Evolutionary conservation across 495 filamentous ascomycete species (phyloP).

Genomic region (Daldinia grandis): DNA sequence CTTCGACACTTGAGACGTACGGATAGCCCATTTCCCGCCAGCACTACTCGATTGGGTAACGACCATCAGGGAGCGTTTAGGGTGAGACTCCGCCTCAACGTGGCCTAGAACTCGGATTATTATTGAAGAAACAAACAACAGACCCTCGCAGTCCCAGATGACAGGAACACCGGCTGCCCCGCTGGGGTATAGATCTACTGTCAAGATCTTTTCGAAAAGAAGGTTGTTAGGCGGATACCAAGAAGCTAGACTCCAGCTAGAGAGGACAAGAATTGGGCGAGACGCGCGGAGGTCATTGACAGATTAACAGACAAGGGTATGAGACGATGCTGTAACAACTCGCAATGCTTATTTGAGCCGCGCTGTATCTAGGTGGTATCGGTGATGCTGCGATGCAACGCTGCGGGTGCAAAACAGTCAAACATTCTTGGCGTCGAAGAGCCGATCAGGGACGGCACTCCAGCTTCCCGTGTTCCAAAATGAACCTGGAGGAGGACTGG

Average conservation of each 20-base stretch:
- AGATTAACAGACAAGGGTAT: conserved; percentile 24
- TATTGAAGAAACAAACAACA: conserved; percentile 32
- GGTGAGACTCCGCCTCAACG: conserved; percentile 24
- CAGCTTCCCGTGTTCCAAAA: conserved; percentile 30
- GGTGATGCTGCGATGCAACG: conserved; percentile 27
- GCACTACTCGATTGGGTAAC: conserved; percentile 25
- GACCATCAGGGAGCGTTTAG: conserved; percentile 15
- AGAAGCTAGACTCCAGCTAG: background rate
- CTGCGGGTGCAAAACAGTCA: conserved; percentile 29
- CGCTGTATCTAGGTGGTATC: conserved; percentile 2
- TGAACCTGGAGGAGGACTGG: conserved; percentile 17
- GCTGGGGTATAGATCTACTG: conserved; percentile 23
- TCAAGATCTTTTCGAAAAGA: conserved; percentile 30
- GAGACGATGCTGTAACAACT: conserved; percentile 38
- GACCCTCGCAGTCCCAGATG: conserved; percentile 26
- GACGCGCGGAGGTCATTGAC: conserved; percentile 19
- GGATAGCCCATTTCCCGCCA: conserved; percentile 30
- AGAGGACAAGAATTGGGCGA: conserved; percentile 23
- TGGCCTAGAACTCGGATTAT: conserved; percentile 9
- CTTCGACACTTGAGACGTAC: conserved; percentile 36
- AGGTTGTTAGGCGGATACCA: conserved; percentile 38
- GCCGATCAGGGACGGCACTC: conserved; percentile 40
- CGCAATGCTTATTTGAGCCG: conserved; percentile 40
- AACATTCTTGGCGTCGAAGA: conserved; percentile 42
- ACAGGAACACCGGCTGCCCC: conserved; percentile 25